Evolutionary conservation across 768 basidiomycete species (phyloP).

Genomic region (Tylopilus subfusipes): DNA sequence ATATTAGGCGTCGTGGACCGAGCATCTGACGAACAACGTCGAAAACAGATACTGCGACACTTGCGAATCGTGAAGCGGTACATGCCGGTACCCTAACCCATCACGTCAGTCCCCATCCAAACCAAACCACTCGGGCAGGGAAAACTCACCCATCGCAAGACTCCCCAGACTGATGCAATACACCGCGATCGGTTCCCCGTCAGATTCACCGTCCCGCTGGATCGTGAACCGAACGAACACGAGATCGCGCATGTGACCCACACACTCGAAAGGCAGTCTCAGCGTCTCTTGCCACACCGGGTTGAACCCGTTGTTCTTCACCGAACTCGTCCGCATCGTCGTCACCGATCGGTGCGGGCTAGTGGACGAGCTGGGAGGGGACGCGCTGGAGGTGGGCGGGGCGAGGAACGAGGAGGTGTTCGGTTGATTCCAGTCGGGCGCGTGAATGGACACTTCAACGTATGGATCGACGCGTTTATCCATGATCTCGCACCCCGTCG

Average conservation of each 20-base stretch:
- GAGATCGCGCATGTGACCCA: slow-evolving; percentile 75
- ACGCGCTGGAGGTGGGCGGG: not conserved
- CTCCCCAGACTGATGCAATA: slow-evolving; percentile 73
- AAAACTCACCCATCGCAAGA: slow-evolving; percentile 61
- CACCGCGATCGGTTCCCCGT: slow-evolving; percentile 63
- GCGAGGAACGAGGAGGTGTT: slow-evolving; percentile 15
- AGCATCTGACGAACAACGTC: slow-evolving; percentile 79
- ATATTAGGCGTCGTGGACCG: slow-evolving; percentile 38
- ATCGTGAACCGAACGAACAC: slow-evolving; percentile 82
- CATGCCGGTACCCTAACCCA: slow-evolving; percentile 76
- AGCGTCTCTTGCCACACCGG: slow-evolving; percentile 78
- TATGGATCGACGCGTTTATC: slow-evolving; percentile 66
- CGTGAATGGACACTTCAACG: slow-evolving; percentile 75
- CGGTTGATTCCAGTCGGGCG: slow-evolving; percentile 63
- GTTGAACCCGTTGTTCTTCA: slow-evolving; percentile 91
- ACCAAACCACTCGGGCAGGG: not conserved
- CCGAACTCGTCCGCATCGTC: slow-evolving; percentile 52
- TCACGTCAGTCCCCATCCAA: not conserved
- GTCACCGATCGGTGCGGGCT: slow-evolving; percentile 43
- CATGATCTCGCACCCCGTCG: slow-evolving; percentile 55
- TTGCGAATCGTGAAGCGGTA: slow-evolving; percentile 86
- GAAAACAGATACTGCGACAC: slow-evolving; percentile 89
- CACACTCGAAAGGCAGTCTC: slow-evolving; percentile 68
- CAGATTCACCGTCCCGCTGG: slow-evolving; percentile 57
- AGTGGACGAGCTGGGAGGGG: slow-evolving; percentile 4